phyloP scores from a whole-genome alignment of 768 basidiomycete genomes.

The Mycena floridula region DNA sequence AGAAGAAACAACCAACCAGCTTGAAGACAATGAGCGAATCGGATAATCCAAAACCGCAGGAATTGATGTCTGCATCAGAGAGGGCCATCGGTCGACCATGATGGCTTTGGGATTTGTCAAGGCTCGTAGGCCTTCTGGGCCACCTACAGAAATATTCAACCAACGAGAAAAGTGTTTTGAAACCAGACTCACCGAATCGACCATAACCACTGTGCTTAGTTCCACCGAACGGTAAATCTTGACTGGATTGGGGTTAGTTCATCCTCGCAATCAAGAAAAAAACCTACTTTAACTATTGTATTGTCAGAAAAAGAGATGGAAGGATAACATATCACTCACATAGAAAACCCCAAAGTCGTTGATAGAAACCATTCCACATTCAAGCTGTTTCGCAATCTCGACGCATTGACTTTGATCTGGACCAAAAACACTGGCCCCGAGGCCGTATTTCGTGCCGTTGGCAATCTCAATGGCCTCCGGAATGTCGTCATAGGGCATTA shows the following conservation, averaged over 20 bases:
- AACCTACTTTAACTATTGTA: conserved; percentile 58
- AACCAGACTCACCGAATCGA: conserved; percentile 62
- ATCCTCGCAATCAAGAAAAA: neutral
- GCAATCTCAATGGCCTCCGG: conserved; percentile 86
- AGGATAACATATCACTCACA: conserved; percentile 34
- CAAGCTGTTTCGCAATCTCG: conserved; percentile 71
- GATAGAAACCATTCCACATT: conserved; percentile 96
- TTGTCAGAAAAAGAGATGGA: conserved; percentile 10
- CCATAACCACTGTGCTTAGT: conserved; percentile 90
- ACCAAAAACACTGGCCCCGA: conserved; percentile 94
- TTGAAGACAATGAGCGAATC: conserved; percentile 60
- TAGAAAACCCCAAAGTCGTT: conserved; percentile 94
- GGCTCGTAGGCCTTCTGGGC: conserved; percentile 86
- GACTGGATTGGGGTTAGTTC: conserved; percentile 31
- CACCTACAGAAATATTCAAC: conserved; percentile 43
- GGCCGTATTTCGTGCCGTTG: conserved; percentile 82
- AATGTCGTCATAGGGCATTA: conserved; percentile 78
- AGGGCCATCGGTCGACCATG: conserved; percentile 81
- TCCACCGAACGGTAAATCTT: conserved; percentile 95
- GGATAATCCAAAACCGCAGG: conserved; percentile 87
- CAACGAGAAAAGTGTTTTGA: neutral
- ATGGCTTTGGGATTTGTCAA: conserved; percentile 88
- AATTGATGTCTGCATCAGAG: conserved; percentile 76
- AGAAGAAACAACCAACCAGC: conserved; percentile 50
- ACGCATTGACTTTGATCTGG: conserved; percentile 73